These are phyloP conservation scores for Candida insectorum DNA, from an alignment of 805 yeast species.

Conservation along the genomic window DNA sequence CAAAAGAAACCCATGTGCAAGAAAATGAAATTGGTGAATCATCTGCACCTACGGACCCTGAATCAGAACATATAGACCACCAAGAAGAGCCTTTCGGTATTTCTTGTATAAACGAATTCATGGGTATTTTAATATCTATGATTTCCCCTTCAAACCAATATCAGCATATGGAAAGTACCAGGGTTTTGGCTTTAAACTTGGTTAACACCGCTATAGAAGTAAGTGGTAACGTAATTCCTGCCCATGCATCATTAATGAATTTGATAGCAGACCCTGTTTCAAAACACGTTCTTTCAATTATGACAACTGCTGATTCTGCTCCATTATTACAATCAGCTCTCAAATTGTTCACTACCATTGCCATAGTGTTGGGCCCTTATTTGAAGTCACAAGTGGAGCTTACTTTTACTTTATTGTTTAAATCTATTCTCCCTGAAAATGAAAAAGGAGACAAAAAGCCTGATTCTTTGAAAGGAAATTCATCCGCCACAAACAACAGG, in stretches of 20 bases:
- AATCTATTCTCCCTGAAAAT: conserved; percentile 37
- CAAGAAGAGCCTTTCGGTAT: conserved; percentile 49
- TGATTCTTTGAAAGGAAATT: conserved; percentile 6
- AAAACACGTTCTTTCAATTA: conserved; percentile 76
- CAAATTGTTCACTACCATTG: conserved; percentile 69
- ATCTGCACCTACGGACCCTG: neutral
- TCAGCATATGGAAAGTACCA: conserved; percentile 82
- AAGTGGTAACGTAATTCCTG: conserved; percentile 58
- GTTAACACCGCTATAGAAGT: conserved; percentile 80
- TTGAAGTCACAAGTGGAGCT: conserved; percentile 81
- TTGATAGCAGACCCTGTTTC: conserved; percentile 79
- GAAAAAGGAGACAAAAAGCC: conserved; percentile 1
- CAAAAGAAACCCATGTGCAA: neutral
- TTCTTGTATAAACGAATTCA: conserved; percentile 70
- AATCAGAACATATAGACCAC: neutral
- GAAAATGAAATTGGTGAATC: neutral
- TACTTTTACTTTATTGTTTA: conserved; percentile 60
- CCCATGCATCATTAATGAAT: conserved; percentile 62
- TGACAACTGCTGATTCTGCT: conserved; percentile 71
- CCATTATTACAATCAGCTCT: conserved; percentile 71
- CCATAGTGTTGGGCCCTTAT: conserved; percentile 60
- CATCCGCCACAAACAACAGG: neutral
- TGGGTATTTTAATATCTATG: conserved; percentile 73
- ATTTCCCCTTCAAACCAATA: conserved; percentile 78
- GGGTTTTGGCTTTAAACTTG: conserved; percentile 76